Conservation (phyloP, 1,139 yeast genomes). For the Yamadazyma atlantica region DNA sequence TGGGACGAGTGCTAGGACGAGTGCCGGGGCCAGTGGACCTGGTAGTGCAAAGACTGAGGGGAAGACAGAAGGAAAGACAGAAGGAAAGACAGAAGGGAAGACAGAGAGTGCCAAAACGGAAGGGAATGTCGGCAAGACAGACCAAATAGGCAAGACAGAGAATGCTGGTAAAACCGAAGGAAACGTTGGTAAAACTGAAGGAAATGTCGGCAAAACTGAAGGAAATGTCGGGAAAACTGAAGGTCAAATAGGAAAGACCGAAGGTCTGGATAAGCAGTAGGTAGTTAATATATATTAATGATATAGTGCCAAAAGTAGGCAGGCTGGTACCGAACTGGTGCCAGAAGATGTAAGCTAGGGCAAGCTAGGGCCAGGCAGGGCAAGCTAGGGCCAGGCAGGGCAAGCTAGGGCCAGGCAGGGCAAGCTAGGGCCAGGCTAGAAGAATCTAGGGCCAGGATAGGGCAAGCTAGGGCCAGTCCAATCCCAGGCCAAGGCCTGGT, state of each 20-base stretch:
- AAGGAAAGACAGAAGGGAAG: slow-evolving; percentile 18
- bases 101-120: slow-evolving; percentile 13
- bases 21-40: slow-evolving; percentile 4
- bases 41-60: slow-evolving; percentile 10
- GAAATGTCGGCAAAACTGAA: slow-evolving; percentile 14
- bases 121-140: slow-evolving; percentile 13
- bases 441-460: too few species aligned
- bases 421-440: too few species aligned
- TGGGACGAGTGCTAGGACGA: slow-evolving; percentile 4
- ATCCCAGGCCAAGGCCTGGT: too few species aligned
- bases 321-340: too few species aligned
- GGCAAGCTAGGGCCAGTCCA: too few species aligned
- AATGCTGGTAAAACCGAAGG: slow-evolving; percentile 16
- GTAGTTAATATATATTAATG: too few species aligned
- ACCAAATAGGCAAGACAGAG: slow-evolving; percentile 5
- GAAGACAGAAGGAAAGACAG: slow-evolving; percentile 17
- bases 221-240: slow-evolving; percentile 14
- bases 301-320: too few species aligned
- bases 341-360: too few species aligned
- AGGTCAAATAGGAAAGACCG: slow-evolving; percentile 12
- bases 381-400: too few species aligned
- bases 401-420: too few species aligned
- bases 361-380: too few species aligned
- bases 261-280: slow-evolving; percentile 12
- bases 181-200: slow-evolving; percentile 13